Evolutionary conservation across 768 basidiomycete species (phyloP), one percentile per base, ranked within the genome.

Genomic region (Tylopilus subfusipes): DNA sequence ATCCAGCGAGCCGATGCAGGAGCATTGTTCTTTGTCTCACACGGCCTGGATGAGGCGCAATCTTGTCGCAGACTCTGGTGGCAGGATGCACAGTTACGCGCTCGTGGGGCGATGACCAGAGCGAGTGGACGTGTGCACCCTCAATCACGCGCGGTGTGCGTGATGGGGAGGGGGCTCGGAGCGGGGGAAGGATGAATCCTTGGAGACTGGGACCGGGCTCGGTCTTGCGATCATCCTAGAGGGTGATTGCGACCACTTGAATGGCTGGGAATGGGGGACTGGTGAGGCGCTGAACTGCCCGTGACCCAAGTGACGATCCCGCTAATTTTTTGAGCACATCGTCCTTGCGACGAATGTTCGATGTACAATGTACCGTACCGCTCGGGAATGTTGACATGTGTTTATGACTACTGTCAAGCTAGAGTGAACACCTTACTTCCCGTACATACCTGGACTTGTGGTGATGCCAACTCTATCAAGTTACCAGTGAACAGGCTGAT

Each of bases 161-260:
- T 50, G 46, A n/a, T 33, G 49, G 57, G 55, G 36, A 56, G 69
- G 29, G 63, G 60, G 58, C 43, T 43, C 27, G 62, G 62, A 68
- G 61, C 65, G 75, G 77, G 78, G 78, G 73, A 76, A 73, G 68
- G 64, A 59, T 42, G 29, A 33, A 44, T 42, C 61, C 69, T 72
- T 77, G 74, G 75, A 78, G 73, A 79, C 76, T 73, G 66, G 63
- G 57, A 13, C 14, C 27, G 50, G 59, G 64, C 57, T 42, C 29
- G 51, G 60, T 56, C 49, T 54, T 53, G 59, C 55, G 53, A 55
- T 56, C 52, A 34, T 59, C 55, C 42, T 43, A 9, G 34, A 30
- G 14, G 58, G 50, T 56, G 60, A 48, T 56, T 34, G 48, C 22
- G 59, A 34, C 55, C 56, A 13, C 64, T 66, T 56, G 63, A 50